Evolutionary conservation across 2,329 filamentous ascomycete genomes (phyloP), one percentile per base, ranked within the genome.

Genomic region (Fonsecaea erecta): DNA sequence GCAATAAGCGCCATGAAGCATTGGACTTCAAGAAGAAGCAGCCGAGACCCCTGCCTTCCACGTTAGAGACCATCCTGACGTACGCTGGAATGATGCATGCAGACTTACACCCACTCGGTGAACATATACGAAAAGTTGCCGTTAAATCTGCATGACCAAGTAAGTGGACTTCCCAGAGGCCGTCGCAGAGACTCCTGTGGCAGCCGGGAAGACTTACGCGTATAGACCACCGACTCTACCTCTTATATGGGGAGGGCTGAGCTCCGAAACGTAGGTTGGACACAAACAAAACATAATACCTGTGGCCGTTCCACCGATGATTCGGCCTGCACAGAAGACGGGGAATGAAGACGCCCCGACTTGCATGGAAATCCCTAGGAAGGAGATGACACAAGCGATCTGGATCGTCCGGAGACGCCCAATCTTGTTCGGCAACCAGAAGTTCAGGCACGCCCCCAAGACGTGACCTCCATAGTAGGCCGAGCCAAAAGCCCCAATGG

Each of bases 341-440:
- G 12, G 18, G 26, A 53, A 61, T 16, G 3, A 32, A 11, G 8
- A 7, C 0, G 59, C 59, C 6, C 18, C 59, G 3, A 51, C 55
- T 51, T 61, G 59, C 24, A 61, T 28, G 0, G 59, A 7, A 3
- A 55, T 34, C 5, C 51, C 59, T 9, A 61, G 8, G 8, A 61
- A 4, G 6, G 51, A 12, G 5, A 61, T 7, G 6, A 46, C 26
- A 14, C 48, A 53, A 2, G 28, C 30, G 12, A 54, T 11, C 2
- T 43, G 58, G 21, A 61, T 52, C 0, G 51, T 53, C 11, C 34
- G 34, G 3, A 54, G 30, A 18, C 59, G 48, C 1, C 51, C 59
- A 28, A 40, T 40, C 51, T 54, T 61, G 51, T 61, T 61, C 14
- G 59, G 59, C 16, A 61, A 30, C 28, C 51, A 61, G 32, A 30